phyloP scores from a whole-genome alignment of 176 grass and related monocot species.

The Oryza officinalis region DNA sequence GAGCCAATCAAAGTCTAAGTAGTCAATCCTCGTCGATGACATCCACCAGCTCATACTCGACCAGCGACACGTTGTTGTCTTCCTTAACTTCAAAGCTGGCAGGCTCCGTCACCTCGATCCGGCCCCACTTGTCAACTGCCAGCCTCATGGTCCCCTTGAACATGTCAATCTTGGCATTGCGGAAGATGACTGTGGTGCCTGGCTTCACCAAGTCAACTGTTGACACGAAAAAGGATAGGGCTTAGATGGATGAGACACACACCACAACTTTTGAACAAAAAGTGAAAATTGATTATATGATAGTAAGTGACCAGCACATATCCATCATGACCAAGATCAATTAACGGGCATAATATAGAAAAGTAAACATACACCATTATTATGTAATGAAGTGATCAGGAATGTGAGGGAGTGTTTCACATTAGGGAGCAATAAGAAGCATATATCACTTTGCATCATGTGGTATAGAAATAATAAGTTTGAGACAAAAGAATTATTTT shows the following conservation, averaged over 20 bases:
- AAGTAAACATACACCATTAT: neutral
- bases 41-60: slow-evolving; percentile 40
- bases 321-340: neutral
- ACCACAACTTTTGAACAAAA: neutral
- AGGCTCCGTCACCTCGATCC: slow-evolving; percentile 31
- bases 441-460: neutral
- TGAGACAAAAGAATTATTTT: too few species aligned
- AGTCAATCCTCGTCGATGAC: slow-evolving; percentile 22
- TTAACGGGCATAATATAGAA: neutral
- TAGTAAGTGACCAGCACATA: neutral
- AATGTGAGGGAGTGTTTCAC: too few species aligned
- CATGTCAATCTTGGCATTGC: slow-evolving; percentile 49
- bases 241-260: neutral
- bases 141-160: slow-evolving; percentile 52
- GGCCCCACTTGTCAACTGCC: slow-evolving; percentile 43
- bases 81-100: slow-evolving; percentile 23
- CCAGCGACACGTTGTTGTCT: slow-evolving; percentile 41
- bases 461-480: neutral
- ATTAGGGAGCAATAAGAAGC: neutral
- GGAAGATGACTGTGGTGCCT: slow-evolving; percentile 40
- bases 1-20: neutral
- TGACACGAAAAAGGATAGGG: neutral
- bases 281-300: neutral
- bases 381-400: too few species aligned
- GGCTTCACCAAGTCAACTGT: slow-evolving; percentile 39